Conservation (phyloP, 805 yeast species). For the Candida railenensis region DNA sequence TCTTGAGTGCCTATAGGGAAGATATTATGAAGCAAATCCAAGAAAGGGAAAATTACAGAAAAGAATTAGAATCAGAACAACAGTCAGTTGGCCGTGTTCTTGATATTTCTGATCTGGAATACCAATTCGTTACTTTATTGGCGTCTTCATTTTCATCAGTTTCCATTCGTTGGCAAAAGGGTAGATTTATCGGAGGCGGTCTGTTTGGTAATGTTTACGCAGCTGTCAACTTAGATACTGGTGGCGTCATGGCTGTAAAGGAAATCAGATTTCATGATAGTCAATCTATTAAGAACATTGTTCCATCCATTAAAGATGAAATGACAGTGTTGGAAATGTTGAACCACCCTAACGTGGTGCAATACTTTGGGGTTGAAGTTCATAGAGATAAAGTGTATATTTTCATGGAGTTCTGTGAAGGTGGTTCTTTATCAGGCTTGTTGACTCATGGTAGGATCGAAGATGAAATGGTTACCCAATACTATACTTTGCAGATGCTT, state of each 20-base stretch:
- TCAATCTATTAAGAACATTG: slow-evolving; percentile 78
- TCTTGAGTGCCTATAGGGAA: slow-evolving; percentile 53
- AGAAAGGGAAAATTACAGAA: slow-evolving; percentile 59
- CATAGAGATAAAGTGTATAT: slow-evolving; percentile 93
- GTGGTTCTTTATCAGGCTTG: slow-evolving; percentile 85
- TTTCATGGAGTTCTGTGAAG: slow-evolving; percentile 97
- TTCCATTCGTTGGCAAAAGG: slow-evolving; percentile 96
- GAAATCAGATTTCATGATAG: slow-evolving; percentile 89
- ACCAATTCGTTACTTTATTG: slow-evolving; percentile 79
- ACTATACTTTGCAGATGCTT: slow-evolving; percentile 86
- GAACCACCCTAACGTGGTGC: slow-evolving; percentile 95
- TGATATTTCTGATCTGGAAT: slow-evolving; percentile 83
- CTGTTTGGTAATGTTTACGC: slow-evolving; percentile 93
- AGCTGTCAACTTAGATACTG: slow-evolving; percentile 89
- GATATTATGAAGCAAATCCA: slow-evolving; percentile 66
- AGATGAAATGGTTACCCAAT: slow-evolving; percentile 89
- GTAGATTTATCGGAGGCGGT: slow-evolving; percentile 91
- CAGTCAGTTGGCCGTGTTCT: slow-evolving; percentile 78
- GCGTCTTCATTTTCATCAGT: slow-evolving; percentile 89
- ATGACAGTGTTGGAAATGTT: slow-evolving; percentile 95
- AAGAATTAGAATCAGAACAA: slow-evolving; percentile 40
- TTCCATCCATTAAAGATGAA: slow-evolving; percentile 89
- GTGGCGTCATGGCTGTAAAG: slow-evolving; percentile 95
- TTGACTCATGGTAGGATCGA: slow-evolving; percentile 92
- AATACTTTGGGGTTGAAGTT: slow-evolving; percentile 95